Evolutionary conservation across 2,329 filamentous ascomycete species (phyloP).

Genomic region (Microdochium nivale): DNA sequence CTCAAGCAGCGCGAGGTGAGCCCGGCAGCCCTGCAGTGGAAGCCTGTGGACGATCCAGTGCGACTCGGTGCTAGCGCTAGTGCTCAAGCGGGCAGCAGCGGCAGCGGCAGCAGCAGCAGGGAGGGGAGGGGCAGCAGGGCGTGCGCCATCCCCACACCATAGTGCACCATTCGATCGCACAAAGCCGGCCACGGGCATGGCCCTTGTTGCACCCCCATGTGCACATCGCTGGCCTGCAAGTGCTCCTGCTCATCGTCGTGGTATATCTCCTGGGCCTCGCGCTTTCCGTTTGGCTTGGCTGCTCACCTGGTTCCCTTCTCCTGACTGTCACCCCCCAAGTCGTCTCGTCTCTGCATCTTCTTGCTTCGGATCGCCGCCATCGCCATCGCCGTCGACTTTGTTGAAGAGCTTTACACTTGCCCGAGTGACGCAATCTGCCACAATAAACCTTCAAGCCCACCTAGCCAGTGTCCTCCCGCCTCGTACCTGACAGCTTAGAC

Average conservation of each 20-base stretch:
- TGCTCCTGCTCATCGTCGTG: background rate
- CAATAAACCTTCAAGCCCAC: background rate
- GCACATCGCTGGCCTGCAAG: background rate
- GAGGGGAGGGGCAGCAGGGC: constrained; percentile 1
- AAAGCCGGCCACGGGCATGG: background rate
- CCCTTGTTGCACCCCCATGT: background rate
- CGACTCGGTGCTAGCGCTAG: background rate
- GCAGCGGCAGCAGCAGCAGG: no score
- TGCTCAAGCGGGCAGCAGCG: background rate
- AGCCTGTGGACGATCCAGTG: no score
- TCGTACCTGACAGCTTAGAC: background rate
- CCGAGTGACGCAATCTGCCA: background rate
- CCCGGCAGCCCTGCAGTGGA: no score
- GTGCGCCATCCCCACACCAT: background rate
- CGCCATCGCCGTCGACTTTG: no score
- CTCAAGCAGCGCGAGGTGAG: no score
- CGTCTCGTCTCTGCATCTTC: background rate
- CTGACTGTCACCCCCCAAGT: background rate
- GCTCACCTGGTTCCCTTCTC: background rate
- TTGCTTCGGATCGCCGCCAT: background rate
- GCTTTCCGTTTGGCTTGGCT: background rate
- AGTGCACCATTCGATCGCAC: background rate
- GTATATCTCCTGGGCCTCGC: background rate
- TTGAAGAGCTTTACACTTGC: no score
- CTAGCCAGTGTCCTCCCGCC: background rate